These are phyloP conservation scores for Kwoniella sp. DNA, from an alignment of 768 basidiomycete species.

Conservation along the genomic window DNA sequence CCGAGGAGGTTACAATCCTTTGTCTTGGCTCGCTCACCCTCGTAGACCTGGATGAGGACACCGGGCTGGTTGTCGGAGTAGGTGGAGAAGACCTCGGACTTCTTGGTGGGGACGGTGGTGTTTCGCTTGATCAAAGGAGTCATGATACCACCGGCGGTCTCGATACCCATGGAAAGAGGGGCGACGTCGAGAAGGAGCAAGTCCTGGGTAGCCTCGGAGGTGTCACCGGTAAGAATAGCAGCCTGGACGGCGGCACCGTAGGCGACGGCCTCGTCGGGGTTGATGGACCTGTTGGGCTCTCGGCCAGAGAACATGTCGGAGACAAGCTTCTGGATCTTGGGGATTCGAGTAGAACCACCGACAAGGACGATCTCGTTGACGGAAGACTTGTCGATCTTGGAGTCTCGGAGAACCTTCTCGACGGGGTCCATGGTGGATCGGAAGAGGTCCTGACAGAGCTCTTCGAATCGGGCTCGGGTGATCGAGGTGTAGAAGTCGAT, in stretches of 20 bases:
- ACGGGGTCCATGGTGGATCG: slow-evolving; percentile 64
- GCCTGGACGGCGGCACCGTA: slow-evolving; percentile 99
- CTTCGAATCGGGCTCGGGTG: slow-evolving; percentile 84
- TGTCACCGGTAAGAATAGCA: slow-evolving; percentile 95
- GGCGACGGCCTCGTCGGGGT: slow-evolving; percentile 98
- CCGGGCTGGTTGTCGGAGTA: slow-evolving; percentile 91
- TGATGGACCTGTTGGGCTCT: slow-evolving; percentile 93
- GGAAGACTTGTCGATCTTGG: slow-evolving; percentile 94
- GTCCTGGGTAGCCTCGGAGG: slow-evolving; percentile 85
- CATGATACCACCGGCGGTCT: slow-evolving; percentile 97
- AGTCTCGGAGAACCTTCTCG: slow-evolving; percentile 95
- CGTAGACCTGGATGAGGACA: slow-evolving; percentile 94
- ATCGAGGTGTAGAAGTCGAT: slow-evolving; percentile 98
- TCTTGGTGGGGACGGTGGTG: slow-evolving; percentile 97
- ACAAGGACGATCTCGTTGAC: slow-evolving; percentile 72
- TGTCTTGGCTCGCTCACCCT: slow-evolving; percentile 94
- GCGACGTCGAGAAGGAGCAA: slow-evolving; percentile 95
- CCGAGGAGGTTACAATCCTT: slow-evolving; percentile 99
- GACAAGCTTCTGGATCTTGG: slow-evolving; percentile 97
- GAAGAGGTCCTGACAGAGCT: slow-evolving; percentile 58
- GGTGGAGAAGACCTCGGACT: slow-evolving; percentile 96
- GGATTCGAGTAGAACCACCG: slow-evolving; percentile 88
- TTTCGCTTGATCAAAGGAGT: slow-evolving; percentile 94
- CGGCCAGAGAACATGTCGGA: slow-evolving; percentile 96
- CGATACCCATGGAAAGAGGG: slow-evolving; percentile 96